These are phyloP conservation scores for Neofusicoccum laricinum DNA, from an alignment of 2,329 filamentous ascomycete genomes.

Conservation along the genomic window DNA sequence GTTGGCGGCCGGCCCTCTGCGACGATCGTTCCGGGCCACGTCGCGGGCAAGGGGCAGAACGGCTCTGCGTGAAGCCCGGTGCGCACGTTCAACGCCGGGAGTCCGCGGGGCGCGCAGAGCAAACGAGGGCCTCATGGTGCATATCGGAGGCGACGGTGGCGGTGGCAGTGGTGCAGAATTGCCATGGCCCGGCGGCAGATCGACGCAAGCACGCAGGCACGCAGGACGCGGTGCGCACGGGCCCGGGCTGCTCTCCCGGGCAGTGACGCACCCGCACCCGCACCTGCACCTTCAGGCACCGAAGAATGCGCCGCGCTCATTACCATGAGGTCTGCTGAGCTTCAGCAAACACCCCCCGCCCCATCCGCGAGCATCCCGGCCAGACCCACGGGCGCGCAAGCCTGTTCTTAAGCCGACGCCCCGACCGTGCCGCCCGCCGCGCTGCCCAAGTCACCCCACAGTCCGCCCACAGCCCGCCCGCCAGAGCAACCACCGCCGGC, in stretches of 20 bases:
- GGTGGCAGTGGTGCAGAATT: neutral
- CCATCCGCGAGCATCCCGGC: neutral
- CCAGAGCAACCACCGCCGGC: neutral
- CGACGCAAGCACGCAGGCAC: neutral
- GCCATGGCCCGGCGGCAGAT: neutral
- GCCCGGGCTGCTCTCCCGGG: too few species aligned
- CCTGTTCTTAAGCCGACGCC: neutral
- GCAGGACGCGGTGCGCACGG: neutral
- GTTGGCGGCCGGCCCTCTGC: neutral
- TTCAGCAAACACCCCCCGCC: neutral
- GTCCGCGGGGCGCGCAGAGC: neutral
- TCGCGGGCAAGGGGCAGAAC: neutral
- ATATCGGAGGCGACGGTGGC: neutral
- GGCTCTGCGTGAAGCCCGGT: neutral
- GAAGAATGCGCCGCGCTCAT: neutral
- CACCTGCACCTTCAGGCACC: constrained; percentile 5
- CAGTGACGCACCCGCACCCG: neutral
- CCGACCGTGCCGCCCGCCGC: neutral
- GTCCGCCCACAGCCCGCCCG: neutral
- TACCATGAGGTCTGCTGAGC: constrained; percentile 1
- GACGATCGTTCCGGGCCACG: neutral
- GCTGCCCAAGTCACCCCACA: neutral
- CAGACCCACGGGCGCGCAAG: neutral
- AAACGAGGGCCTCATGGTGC: neutral
- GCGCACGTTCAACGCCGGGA: neutral